Conservation (phyloP, 441 rosid genomes). For the Raphanus hybrid region DNA sequence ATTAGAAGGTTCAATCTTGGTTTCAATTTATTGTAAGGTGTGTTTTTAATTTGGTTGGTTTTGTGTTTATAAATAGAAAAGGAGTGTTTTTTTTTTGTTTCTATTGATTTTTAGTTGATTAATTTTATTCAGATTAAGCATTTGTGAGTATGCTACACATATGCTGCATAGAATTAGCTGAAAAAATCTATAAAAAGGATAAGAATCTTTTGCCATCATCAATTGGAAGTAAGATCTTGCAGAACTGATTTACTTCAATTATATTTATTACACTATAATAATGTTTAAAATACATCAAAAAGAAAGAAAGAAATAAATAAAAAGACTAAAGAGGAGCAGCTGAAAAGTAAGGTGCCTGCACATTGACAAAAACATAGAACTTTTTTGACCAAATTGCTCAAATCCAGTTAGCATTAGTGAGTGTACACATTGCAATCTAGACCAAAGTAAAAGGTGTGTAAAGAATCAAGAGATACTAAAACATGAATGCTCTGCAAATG, state of each 20-base stretch:
- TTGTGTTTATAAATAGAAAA: conserved; percentile 6
- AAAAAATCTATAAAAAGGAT: neutral
- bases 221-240: conserved; percentile 1
- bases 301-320: neutral
- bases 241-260: neutral
- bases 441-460: conserved; percentile 11
- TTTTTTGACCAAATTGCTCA: conserved; percentile 24
- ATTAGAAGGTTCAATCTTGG: neutral
- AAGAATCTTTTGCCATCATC: conserved; percentile 14
- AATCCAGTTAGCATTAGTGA: conserved; percentile 18
- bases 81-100: neutral
- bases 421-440: neutral
- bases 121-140: neutral
- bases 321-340: conserved; percentile 12
- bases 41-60: neutral
- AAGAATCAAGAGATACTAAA: neutral
- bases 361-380: conserved; percentile 16
- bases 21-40: neutral
- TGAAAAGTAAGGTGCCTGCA: conserved; percentile 15
- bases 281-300: neutral
- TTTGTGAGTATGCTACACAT: neutral
- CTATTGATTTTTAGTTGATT: neutral
- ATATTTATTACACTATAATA: neutral
- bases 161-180: neutral
- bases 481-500: neutral